phyloP scores from a whole-genome alignment of 257 asterid genomes.

The Ehretia macrophylla region DNA sequence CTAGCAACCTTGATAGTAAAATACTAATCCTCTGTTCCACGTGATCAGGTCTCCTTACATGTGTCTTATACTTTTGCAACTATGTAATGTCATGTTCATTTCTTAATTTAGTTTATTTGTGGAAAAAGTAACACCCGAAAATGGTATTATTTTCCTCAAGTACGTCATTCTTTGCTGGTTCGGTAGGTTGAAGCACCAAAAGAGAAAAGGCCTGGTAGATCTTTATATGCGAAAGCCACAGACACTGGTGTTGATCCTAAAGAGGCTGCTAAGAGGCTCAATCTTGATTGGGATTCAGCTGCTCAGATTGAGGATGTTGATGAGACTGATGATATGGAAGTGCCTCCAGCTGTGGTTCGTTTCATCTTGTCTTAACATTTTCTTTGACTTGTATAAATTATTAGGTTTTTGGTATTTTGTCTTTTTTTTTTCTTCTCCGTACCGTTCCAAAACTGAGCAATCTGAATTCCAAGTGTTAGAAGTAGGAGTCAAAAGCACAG shows the following conservation, averaged over 20 bases:
- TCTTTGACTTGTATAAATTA: constrained; percentile 2
- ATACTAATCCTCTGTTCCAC: too few relatives aligned
- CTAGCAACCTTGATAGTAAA: too few relatives aligned
- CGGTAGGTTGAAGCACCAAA: constrained; percentile 50
- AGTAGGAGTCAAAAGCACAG: neutral
- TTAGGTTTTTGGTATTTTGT: neutral
- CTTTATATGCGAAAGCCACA: constrained; percentile 77
- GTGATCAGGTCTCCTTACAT: neutral
- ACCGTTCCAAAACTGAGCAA: neutral
- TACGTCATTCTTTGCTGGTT: constrained; percentile 6
- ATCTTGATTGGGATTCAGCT: constrained; percentile 91
- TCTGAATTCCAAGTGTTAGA: neutral
- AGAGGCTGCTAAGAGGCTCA: constrained; percentile 88
- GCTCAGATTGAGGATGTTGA: constrained; percentile 71
- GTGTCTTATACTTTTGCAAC: neutral
- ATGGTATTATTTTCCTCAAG: neutral
- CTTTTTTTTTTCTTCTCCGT: neutral
- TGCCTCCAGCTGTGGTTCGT: constrained; percentile 79
- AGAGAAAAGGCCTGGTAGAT: constrained; percentile 54
- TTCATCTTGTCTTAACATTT: constrained; percentile 14
- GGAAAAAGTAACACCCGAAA: neutral
- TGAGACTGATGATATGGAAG: constrained; percentile 55
- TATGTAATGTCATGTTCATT: neutral
- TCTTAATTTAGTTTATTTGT: neutral
- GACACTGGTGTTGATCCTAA: constrained; percentile 77